Conservation (phyloP, 805 yeast species). For the Wickerhamiella azymoides region DNA sequence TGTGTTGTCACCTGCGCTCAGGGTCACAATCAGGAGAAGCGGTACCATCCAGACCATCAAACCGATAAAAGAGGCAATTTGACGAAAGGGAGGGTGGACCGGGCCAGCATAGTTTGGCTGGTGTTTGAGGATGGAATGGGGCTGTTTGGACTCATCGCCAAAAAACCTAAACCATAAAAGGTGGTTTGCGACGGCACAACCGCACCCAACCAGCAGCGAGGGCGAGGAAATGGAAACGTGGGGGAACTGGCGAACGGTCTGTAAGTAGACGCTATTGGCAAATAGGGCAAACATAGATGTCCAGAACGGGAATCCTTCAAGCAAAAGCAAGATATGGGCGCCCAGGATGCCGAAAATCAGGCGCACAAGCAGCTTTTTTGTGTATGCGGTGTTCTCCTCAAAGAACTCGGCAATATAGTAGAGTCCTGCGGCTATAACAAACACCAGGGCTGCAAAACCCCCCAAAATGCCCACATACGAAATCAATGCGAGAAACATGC, state of each 20-base stretch:
- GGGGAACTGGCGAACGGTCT: constrained; percentile 72
- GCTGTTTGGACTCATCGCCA: constrained; percentile 52
- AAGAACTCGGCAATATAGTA: constrained; percentile 85
- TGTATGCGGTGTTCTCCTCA: constrained; percentile 82
- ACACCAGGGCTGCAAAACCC: constrained; percentile 49
- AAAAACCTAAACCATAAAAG: constrained; percentile 83
- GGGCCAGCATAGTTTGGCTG: constrained; percentile 45
- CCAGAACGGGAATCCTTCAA: constrained; percentile 70
- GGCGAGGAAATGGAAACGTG: constrained; percentile 63
- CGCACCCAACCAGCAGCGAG: constrained; percentile 54
- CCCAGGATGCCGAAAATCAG: constrained; percentile 49
- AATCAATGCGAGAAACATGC: constrained; percentile 44
- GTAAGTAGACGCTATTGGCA: constrained; percentile 60
- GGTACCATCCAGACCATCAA: constrained; percentile 90
- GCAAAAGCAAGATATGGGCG: constrained; percentile 40
- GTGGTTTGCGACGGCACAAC: constrained; percentile 66
- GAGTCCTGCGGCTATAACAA: constrained; percentile 71
- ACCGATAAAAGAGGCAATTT: constrained; percentile 92
- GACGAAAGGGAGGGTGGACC: constrained; percentile 66
- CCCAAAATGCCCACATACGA: constrained; percentile 46
- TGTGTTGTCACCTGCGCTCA: constrained; percentile 82
- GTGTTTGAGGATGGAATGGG: constrained; percentile 31
- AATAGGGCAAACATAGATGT: constrained; percentile 52
- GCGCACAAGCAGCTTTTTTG: constrained; percentile 53
- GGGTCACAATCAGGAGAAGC: constrained; percentile 76